Evolutionary conservation across 139 green algal genomes (phyloP).

Genomic region (Prasinococcaceae sp.): DNA sequence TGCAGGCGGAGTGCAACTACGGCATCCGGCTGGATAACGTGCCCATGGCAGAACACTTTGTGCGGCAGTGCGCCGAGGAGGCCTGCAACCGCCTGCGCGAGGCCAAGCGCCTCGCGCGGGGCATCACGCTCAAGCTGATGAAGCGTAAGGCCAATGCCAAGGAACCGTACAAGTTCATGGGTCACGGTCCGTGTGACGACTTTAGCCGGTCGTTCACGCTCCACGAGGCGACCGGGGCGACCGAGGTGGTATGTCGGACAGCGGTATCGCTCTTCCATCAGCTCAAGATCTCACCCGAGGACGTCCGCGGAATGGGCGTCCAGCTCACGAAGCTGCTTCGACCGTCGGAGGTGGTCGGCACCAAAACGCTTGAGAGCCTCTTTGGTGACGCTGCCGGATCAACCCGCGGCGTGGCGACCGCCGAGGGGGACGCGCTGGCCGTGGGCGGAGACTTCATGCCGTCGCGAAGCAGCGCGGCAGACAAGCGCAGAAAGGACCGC

Average conservation of each 20-base stretch:
- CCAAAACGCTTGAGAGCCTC: no score
- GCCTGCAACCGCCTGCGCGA: constrained; percentile 18
- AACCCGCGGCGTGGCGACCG: no score
- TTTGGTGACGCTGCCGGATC: no score
- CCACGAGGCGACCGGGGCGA: constrained; percentile 7
- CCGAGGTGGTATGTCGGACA: constrained; percentile 28
- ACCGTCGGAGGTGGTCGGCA: no score
- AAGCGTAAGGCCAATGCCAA: constrained; percentile 39
- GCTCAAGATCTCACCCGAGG: constrained; percentile 28
- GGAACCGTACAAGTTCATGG: constrained; percentile 61
- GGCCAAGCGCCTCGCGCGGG: constrained; percentile 32
- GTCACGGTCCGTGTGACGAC: constrained; percentile 70
- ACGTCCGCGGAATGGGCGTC: constrained; percentile 70
- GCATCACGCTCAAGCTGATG: constrained; percentile 71
- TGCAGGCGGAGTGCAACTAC: constrained; percentile 88
- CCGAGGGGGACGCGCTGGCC: no score
- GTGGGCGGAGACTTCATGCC: no score
- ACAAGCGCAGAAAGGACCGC: no score
- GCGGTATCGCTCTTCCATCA: constrained; percentile 34
- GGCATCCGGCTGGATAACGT: constrained; percentile 58
- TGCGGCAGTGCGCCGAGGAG: constrained; percentile 32
- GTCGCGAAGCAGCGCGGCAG: no score
- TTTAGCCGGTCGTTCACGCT: constrained; percentile 34
- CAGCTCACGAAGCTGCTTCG: constrained; percentile 35
- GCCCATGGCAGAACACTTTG: constrained; percentile 45